phyloP scores from a whole-genome alignment of 2,329 filamentous ascomycete genomes.

The Fusarium nisikadoi region DNA sequence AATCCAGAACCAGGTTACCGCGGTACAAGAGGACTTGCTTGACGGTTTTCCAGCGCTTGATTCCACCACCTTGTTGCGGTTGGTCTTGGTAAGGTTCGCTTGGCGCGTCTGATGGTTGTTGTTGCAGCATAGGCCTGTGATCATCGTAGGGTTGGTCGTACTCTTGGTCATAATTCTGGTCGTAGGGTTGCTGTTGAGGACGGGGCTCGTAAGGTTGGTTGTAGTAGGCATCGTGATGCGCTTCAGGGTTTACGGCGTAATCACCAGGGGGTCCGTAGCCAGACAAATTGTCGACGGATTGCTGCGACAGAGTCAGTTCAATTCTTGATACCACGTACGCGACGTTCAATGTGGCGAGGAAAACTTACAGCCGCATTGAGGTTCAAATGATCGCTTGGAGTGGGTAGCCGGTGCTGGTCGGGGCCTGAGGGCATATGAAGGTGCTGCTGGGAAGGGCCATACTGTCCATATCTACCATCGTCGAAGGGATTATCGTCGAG shows the following conservation, averaged over 20 bases:
- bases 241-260: constrained; percentile 82
- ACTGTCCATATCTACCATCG: constrained; percentile 74
- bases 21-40: constrained; percentile 98
- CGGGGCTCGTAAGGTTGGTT: constrained; percentile 29
- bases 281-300: constrained; percentile 63
- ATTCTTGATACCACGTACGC: neutral
- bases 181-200: constrained; percentile 68
- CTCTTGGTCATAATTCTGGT: constrained; percentile 73
- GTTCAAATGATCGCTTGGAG: constrained; percentile 79
- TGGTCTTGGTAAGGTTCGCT: constrained; percentile 60
- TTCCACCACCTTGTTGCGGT: constrained; percentile 55
- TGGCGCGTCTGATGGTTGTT: constrained; percentile 61
- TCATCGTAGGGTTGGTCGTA: constrained; percentile 78
- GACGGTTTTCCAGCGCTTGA: constrained; percentile 96
- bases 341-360: neutral
- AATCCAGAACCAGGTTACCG: constrained; percentile 96
- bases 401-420: constrained; percentile 56
- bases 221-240: constrained; percentile 60
- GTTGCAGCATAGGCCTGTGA: constrained; percentile 78
- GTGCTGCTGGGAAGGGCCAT: constrained; percentile 39
- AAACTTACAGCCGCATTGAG: constrained; percentile 83
- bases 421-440: constrained; percentile 45
- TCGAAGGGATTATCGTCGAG: constrained; percentile 78
- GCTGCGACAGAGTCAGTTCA: constrained; percentile 48
- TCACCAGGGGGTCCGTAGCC: constrained; percentile 64